These are phyloP conservation scores for Fraxinus sp. DNA, from an alignment of 305 asterid species.

Conservation along the genomic window DNA sequence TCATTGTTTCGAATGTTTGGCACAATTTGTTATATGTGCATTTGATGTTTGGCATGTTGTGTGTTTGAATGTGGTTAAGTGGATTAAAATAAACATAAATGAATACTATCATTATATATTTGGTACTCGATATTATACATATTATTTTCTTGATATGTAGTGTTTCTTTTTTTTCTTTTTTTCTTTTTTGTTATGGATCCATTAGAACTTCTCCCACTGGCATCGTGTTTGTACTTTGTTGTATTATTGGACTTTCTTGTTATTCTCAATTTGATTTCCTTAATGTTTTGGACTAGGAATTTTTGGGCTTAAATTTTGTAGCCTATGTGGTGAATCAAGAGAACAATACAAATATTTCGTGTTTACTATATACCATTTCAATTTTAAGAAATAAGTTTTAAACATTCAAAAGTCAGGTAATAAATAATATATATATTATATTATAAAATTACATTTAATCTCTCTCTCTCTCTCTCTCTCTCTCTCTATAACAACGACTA, in stretches of 20 bases:
- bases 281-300: not conserved
- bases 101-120: not conserved
- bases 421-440: too few relatives aligned
- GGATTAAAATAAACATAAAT: not conserved
- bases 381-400: too few relatives aligned
- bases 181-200: too few relatives aligned
- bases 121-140: not conserved
- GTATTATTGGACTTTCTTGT: not conserved
- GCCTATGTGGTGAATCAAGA: not conserved
- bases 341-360: too few relatives aligned
- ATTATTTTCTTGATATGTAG: not conserved
- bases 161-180: not conserved
- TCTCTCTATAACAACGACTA: too few relatives aligned
- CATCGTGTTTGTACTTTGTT: too few relatives aligned
- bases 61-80: not conserved
- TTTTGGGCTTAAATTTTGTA: not conserved
- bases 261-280: not conserved
- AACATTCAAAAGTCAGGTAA: too few relatives aligned
- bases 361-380: too few relatives aligned
- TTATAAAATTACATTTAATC: too few relatives aligned
- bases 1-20: not conserved
- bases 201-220: too few relatives aligned
- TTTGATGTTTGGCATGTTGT: not conserved
- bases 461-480: too few relatives aligned
- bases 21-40: not conserved